Conservation (phyloP, 2,329 filamentous ascomycete genomes). For the Venturia pyrina region DNA sequence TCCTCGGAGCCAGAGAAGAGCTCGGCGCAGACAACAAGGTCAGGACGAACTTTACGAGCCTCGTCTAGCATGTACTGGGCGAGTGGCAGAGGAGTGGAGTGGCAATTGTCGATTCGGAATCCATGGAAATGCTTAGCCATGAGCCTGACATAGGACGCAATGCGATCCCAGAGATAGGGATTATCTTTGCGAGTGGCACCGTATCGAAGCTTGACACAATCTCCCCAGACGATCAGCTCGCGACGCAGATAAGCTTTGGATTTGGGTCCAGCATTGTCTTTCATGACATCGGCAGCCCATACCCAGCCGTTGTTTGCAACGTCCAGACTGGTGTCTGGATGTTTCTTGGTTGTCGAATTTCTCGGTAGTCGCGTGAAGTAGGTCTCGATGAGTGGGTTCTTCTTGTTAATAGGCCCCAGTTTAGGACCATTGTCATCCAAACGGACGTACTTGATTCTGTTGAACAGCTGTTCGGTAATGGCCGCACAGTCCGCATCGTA, state of each 20-base stretch:
- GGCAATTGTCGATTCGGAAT: constrained; percentile 95
- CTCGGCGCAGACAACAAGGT: constrained; percentile 87
- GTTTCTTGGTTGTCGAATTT: constrained; percentile 68
- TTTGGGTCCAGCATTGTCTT: constrained; percentile 83
- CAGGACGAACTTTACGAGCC: constrained; percentile 76
- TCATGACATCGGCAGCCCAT: constrained; percentile 90
- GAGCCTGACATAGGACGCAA: constrained; percentile 83
- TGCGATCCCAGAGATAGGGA: constrained; percentile 90
- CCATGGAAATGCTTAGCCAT: constrained; percentile 93
- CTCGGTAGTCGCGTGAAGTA: constrained; percentile 87
- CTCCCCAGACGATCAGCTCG: constrained; percentile 96
- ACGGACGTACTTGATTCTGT: constrained; percentile 88
- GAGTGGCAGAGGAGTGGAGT: constrained; percentile 89
- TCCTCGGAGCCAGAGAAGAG: constrained; percentile 93
- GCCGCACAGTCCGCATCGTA: constrained; percentile 76
- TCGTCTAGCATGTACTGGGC: constrained; percentile 92
- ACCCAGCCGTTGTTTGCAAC: constrained; percentile 98
- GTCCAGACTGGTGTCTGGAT: constrained; percentile 65
- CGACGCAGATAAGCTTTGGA: constrained; percentile 90
- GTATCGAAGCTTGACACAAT: constrained; percentile 95
- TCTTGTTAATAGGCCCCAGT: constrained; percentile 63
- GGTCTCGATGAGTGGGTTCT: constrained; percentile 77
- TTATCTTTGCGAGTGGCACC: constrained; percentile 72
- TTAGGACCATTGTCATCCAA: constrained; percentile 89
- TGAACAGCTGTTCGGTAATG: constrained; percentile 84